Conservation (phyloP, 768 basidiomycete species). For the Suillus alpinus region DNA sequence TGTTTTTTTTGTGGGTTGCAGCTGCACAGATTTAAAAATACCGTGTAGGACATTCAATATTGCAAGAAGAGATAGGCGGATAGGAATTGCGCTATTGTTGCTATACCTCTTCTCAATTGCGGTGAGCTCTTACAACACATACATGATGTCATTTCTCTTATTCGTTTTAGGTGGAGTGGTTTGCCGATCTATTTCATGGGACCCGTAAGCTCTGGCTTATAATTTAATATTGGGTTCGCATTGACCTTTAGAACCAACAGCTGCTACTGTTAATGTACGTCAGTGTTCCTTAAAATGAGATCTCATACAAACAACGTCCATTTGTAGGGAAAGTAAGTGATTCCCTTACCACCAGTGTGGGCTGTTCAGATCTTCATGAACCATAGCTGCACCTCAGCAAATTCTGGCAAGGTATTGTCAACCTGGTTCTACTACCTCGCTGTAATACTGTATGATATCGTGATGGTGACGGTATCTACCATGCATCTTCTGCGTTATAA, state of each 20-base stretch:
- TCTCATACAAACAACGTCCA: constrained; percentile 2
- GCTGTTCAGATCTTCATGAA: not conserved
- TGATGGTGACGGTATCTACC: constrained; percentile 49
- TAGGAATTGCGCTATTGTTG: constrained; percentile 40
- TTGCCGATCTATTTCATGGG: constrained; percentile 50
- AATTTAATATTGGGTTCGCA: constrained; percentile 2
- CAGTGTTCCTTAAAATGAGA: not conserved
- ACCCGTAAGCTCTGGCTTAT: constrained; percentile 38
- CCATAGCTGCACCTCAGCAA: constrained; percentile 48
- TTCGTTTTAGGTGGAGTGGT: constrained; percentile 49
- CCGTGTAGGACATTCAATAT: constrained; percentile 54
- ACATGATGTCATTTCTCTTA: not conserved
- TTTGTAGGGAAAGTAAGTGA: constrained; percentile 35
- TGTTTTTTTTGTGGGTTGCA: not conserved
- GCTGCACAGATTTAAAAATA: not conserved
- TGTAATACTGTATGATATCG: constrained; percentile 56
- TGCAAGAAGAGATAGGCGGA: constrained; percentile 40
- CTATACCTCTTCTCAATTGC: constrained; percentile 40
- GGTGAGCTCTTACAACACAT: constrained; percentile 34
- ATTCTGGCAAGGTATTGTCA: constrained; percentile 28
- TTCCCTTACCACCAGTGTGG: not conserved
- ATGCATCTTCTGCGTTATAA: constrained; percentile 50
- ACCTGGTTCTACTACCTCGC: constrained; percentile 61
- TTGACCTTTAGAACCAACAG: constrained; percentile 15
- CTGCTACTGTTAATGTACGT: constrained; percentile 21